phyloP scores from a whole-genome alignment of 2,329 filamentous ascomycete species.

The Ophiostoma populinum region DNA sequence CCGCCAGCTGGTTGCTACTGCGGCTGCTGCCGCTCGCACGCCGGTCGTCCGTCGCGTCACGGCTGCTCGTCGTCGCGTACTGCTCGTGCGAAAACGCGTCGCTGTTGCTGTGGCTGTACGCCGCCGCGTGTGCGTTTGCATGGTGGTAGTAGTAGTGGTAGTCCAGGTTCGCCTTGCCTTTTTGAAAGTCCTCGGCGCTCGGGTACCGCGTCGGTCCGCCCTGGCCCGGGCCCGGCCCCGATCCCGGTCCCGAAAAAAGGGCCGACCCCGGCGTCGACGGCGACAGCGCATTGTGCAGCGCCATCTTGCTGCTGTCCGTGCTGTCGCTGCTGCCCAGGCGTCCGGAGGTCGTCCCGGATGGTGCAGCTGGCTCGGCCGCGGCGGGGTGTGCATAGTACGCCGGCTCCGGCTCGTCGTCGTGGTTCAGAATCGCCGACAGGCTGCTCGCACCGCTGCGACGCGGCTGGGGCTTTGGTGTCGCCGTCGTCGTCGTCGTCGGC shows the following conservation, averaged over 20 bases:
- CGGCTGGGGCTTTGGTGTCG: too few species aligned
- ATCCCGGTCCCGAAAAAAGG: constrained; percentile 1
- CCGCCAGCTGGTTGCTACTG: background rate
- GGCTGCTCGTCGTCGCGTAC: background rate
- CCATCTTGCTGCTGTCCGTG: background rate
- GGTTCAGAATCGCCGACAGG: constrained; percentile 6
- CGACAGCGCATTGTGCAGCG: background rate
- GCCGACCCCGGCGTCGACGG: background rate
- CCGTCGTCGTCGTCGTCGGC: too few species aligned
- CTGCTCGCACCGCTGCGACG: background rate
- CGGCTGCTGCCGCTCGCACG: background rate
- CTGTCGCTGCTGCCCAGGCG: background rate
- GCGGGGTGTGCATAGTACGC: background rate
- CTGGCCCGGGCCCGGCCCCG: background rate
- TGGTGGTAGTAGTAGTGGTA: constrained; percentile 1
- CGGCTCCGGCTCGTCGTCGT: background rate
- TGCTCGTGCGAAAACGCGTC: background rate
- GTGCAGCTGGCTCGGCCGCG: background rate
- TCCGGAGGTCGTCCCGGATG: background rate
- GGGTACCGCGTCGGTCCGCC: too few species aligned
- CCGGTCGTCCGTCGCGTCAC: background rate
- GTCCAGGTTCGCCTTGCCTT: constrained; percentile 1
- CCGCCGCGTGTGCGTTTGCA: too few species aligned
- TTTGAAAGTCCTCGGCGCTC: constrained; percentile 4
- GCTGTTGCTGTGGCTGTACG: background rate